Percentiles rank a stretch among this genome's conserved stretches.
Evolutionary conservation across 2,329 filamentous ascomycete species (phyloP).

Genomic region (Chalara sp.): DNA sequence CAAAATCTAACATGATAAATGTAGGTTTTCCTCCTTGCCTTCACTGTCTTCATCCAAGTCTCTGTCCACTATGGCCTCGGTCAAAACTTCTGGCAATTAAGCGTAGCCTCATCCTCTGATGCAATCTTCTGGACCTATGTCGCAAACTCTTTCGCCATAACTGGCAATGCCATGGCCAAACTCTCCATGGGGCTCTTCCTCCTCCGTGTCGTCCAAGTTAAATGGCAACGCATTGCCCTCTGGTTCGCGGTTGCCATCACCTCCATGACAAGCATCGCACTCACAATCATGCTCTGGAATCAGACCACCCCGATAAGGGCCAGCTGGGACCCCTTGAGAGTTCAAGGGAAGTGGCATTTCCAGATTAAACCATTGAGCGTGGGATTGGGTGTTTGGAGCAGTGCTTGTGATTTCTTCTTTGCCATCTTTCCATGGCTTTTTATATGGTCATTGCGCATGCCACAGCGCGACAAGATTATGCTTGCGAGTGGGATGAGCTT

Average conservation of each 20-base stretch:
- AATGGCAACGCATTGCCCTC: neutral
- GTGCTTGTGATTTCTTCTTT: neutral
- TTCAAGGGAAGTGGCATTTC: neutral
- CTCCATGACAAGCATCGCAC: neutral
- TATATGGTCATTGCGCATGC: neutral
- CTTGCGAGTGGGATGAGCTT: neutral
- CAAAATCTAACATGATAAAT: neutral
- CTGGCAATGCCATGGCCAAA: neutral
- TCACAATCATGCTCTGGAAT: neutral
- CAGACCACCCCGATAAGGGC: neutral
- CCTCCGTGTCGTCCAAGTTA: neutral
- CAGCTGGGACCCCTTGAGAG: neutral
- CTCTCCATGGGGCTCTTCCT: neutral
- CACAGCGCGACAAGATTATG: neutral
- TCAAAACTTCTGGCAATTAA: neutral
- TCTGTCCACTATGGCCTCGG: neutral
- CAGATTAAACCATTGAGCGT: neutral
- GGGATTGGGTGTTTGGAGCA: neutral
- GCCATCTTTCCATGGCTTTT: neutral
- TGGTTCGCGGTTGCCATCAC: neutral
- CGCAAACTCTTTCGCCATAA: neutral
- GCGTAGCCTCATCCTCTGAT: neutral
- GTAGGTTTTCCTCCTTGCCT: neutral
- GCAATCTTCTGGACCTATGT: neutral
- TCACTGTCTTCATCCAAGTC: neutral